These are phyloP conservation scores for Eucalyptus pumila DNA, from an alignment of 345 rosid species.

Conservation along the genomic window DNA sequence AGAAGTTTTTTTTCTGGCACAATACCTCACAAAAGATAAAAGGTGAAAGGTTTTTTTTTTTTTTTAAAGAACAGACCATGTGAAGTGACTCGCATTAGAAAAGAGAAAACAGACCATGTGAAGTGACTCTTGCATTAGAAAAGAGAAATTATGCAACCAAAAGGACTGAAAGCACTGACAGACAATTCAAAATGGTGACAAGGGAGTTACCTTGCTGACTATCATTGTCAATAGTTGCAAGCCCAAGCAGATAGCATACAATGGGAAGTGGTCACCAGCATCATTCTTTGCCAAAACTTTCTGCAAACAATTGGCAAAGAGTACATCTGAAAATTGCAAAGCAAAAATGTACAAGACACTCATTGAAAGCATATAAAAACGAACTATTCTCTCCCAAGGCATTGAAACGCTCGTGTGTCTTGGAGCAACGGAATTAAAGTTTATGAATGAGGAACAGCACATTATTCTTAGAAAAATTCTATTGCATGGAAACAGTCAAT, in stretches of 20 bases:
- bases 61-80: not conserved
- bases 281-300: conserved; percentile 67
- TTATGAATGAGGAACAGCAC: not conserved
- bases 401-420: not conserved
- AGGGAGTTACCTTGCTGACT: conserved; percentile 44
- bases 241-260: conserved; percentile 77
- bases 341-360: not conserved
- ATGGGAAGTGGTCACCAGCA: conserved; percentile 67
- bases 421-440: not conserved
- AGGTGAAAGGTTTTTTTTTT: not conserved
- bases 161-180: not conserved
- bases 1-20: not conserved
- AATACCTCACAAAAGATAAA: not conserved
- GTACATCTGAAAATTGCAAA: not conserved
- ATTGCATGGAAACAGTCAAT: not conserved
- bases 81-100: not conserved
- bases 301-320: conserved; percentile 20
- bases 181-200: not conserved
- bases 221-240: conserved; percentile 81
- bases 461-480: not conserved
- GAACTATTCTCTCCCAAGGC: not conserved
- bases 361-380: not conserved
- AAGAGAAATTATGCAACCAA: not conserved
- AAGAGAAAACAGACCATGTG: not conserved
- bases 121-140: not conserved